Percentiles rank a stretch among this genome's conserved stretches.
Conservation (phyloP, 495 filamentous ascomycete species). For the Talaromyces borbonicus region DNA sequence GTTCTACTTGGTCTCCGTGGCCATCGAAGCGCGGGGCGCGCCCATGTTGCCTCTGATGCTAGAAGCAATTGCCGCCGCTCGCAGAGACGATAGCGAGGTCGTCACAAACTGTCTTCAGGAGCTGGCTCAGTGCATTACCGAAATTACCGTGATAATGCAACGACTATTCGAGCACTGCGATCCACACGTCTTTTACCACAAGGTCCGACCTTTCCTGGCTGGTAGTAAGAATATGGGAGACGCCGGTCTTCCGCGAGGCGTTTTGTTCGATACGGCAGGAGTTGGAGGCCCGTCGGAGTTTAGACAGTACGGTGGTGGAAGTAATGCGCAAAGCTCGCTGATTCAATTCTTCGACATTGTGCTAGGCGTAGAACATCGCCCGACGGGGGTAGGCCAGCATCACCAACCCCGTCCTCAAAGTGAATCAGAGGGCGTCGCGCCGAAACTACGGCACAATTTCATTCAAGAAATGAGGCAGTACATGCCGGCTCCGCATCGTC, state of each 20-base stretch:
- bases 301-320: constrained; percentile 77
- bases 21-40: constrained; percentile 86
- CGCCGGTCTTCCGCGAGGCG: constrained; percentile 77
- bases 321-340: constrained; percentile 89
- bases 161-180: constrained; percentile 92
- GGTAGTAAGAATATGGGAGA: constrained; percentile 96
- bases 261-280: constrained; percentile 79
- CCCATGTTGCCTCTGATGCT: constrained; percentile 87
- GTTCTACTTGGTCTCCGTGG: constrained; percentile 94
- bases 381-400: constrained; percentile 62
- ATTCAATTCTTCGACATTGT: constrained; percentile 93
- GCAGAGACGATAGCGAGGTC: constrained; percentile 52
- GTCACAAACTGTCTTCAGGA: constrained; percentile 65
- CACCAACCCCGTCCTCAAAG: constrained; percentile 15
- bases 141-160: constrained; percentile 61
- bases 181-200: constrained; percentile 86
- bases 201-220: constrained; percentile 86
- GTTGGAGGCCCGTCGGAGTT: constrained; percentile 53
- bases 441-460: constrained; percentile 70
- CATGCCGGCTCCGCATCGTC: constrained; percentile 89
- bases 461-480: constrained; percentile 93
- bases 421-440: constrained; percentile 39
- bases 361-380: constrained; percentile 84
- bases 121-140: constrained; percentile 82
- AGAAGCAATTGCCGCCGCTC: constrained; percentile 73